phyloP scores from a whole-genome alignment of 306 rosid genomes.

The Sindora glabra region DNA sequence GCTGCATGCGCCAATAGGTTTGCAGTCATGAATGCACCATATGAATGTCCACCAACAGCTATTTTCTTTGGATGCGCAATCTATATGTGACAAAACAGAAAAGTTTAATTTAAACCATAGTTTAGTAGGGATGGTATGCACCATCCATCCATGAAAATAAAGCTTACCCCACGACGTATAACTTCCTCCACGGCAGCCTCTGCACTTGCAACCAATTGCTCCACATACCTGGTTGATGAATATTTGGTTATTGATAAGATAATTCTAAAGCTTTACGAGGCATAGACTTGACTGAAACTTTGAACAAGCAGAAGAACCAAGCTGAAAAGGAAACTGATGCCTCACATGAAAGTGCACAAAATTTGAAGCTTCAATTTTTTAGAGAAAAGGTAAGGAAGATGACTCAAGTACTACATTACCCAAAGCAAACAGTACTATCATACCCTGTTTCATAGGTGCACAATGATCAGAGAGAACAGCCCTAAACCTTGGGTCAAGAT shows the following conservation, averaged over 20 bases:
- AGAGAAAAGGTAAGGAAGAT: constrained; percentile 4
- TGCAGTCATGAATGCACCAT: constrained; percentile 99
- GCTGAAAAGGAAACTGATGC: constrained; percentile 7
- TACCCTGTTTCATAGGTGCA: background rate
- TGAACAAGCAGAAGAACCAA: constrained; percentile 3
- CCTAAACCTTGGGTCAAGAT: background rate
- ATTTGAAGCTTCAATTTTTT: constrained; percentile 7
- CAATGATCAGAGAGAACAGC: background rate
- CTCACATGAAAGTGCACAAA: constrained; percentile 11
- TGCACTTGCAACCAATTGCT: constrained; percentile 90
- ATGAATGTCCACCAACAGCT: constrained; percentile 98
- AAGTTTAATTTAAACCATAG: constrained; percentile 8
- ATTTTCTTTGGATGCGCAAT: constrained; percentile 90
- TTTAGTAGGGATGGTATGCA: background rate
- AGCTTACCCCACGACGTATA: constrained; percentile 75
- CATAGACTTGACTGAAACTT: background rate
- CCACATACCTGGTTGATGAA: constrained; percentile 61
- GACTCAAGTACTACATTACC: background rate
- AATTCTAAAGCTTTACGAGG: constrained; percentile 3
- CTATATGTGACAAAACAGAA: constrained; percentile 34
- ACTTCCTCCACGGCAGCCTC: constrained; percentile 98
- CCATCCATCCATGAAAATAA: background rate
- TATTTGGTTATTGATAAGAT: constrained; percentile 15
- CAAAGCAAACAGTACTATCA: background rate
- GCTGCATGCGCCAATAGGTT: constrained; percentile 97